phyloP scores from a whole-genome alignment of 441 rosid genomes.

The Erodium texanum region DNA sequence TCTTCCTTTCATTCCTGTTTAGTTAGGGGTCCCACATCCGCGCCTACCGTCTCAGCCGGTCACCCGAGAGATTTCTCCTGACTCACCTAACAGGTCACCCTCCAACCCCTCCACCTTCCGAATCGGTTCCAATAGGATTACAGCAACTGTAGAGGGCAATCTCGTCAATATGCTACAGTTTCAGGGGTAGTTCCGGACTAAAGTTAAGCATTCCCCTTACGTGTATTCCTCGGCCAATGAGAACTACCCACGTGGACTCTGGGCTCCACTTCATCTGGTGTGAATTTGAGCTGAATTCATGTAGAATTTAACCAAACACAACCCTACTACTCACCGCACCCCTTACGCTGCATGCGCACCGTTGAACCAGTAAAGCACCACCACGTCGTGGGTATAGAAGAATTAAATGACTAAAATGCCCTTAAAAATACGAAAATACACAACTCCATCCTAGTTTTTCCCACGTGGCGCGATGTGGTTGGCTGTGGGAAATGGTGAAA shows the following conservation, averaged over 20 bases:
- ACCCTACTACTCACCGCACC: no score
- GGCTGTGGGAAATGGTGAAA: constrained; percentile 10
- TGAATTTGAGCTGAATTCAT: constrained; percentile 48
- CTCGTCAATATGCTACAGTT: not conserved
- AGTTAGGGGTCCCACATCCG: constrained; percentile 27
- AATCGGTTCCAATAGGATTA: constrained; percentile 23
- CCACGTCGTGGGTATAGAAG: constrained; percentile 21
- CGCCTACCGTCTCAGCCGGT: constrained; percentile 34
- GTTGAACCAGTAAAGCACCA: not conserved
- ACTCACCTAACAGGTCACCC: constrained; percentile 24
- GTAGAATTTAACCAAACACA: constrained; percentile 35
- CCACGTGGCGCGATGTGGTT: constrained; percentile 14
- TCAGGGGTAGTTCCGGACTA: constrained; percentile 20
- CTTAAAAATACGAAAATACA: no score
- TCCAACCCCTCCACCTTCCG: constrained; percentile 24
- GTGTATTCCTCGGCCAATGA: not conserved
- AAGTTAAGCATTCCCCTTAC: not conserved
- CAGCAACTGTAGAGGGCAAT: not conserved
- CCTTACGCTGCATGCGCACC: no score
- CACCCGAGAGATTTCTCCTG: constrained; percentile 5
- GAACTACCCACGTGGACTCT: not conserved
- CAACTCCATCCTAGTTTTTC: no score
- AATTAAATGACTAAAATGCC: not conserved
- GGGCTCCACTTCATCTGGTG: constrained; percentile 26
- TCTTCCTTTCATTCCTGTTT: constrained; percentile 26